Conservation (phyloP, 805 yeast genomes). For the Sugiyamaella smithiae region DNA sequence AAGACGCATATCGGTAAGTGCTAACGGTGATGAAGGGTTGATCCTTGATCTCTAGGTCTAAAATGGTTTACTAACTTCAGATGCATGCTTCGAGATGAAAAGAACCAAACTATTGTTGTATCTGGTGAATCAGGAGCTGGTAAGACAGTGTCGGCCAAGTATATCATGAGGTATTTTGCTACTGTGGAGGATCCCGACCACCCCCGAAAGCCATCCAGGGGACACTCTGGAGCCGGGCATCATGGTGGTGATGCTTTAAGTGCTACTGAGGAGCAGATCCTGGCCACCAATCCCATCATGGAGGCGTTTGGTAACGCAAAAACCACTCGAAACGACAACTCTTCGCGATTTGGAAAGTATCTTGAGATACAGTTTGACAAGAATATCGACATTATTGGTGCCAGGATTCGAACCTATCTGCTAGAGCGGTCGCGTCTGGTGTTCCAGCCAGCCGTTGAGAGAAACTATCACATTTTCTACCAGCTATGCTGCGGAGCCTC, state of each 20-base stretch:
- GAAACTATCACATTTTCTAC: constrained; percentile 94
- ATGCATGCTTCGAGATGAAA: constrained; percentile 81
- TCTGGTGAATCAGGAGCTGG: constrained; percentile 99
- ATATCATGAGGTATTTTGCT: constrained; percentile 96
- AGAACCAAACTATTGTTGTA: constrained; percentile 93
- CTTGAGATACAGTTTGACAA: constrained; percentile 83
- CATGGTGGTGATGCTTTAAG: constrained; percentile 60
- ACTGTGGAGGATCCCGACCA: constrained; percentile 65
- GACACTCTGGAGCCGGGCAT: constrained; percentile 3
- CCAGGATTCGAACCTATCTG: constrained; percentile 86
- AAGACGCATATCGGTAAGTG: constrained; percentile 67
- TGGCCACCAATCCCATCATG: constrained; percentile 96
- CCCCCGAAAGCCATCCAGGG: constrained; percentile 26
- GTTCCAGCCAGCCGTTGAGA: constrained; percentile 84
- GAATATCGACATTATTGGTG: constrained; percentile 81
- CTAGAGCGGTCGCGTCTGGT: constrained; percentile 93
- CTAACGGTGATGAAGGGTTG: not conserved
- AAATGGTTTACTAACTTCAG: too few species aligned
- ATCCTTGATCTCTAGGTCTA: too few species aligned
- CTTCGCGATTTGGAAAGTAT: constrained; percentile 96
- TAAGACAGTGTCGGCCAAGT: constrained; percentile 94
- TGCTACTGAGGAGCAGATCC: constrained; percentile 86
- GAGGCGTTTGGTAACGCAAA: constrained; percentile 99
- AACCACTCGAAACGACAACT: constrained; percentile 94
- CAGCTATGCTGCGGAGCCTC: constrained; percentile 74